phyloP scores from a whole-genome alignment of 345 rosid species.

The Syzygium oleosum region DNA sequence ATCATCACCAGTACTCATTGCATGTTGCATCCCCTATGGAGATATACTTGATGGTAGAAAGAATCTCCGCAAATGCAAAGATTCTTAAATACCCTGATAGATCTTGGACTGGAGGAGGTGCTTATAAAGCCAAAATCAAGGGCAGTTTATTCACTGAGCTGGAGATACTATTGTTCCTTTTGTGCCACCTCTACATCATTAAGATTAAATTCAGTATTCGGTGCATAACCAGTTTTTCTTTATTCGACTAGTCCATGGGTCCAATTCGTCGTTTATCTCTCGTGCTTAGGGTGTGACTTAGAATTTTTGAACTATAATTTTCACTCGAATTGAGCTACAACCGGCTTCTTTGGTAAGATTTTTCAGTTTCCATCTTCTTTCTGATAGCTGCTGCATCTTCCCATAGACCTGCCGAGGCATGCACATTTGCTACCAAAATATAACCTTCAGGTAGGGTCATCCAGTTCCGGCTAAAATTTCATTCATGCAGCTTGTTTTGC shows the following conservation, averaged over 20 bases:
- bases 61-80: constrained; percentile 54
- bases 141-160: background rate
- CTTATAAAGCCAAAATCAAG: background rate
- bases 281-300: background rate
- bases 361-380: background rate
- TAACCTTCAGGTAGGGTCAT: background rate
- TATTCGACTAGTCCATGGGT: background rate
- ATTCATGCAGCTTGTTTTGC: background rate
- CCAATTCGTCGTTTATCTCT: background rate
- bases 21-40: constrained; percentile 56
- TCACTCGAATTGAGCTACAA: background rate
- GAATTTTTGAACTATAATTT: background rate
- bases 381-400: background rate
- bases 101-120: background rate
- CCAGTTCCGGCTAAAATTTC: background rate
- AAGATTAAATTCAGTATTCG: background rate
- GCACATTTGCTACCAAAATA: background rate
- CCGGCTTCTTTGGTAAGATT: background rate
- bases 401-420: background rate
- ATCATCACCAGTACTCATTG: constrained; percentile 50
- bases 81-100: constrained; percentile 27
- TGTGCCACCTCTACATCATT: too few relatives aligned
- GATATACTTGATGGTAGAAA: constrained; percentile 50
- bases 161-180: too few relatives aligned
- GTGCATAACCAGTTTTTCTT: background rate